These are phyloP conservation scores for Talaromyces stipitatus DNA, from an alignment of 495 filamentous ascomycete species.

Conservation along the genomic window DNA sequence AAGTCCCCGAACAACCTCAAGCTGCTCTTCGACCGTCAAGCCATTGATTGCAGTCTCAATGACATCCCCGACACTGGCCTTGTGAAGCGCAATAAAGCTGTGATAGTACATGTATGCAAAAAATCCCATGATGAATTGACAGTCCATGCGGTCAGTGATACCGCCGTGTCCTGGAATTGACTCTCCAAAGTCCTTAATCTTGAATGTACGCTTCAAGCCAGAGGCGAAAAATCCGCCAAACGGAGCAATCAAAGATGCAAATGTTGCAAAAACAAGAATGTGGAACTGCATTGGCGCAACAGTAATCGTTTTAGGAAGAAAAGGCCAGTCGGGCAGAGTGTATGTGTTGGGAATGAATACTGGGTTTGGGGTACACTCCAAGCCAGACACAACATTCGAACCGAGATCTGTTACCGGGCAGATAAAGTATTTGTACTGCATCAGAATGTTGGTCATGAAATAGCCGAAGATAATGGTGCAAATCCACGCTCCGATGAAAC, in stretches of 20 bases:
- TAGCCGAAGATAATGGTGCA: conserved; percentile 85
- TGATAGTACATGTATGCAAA: conserved; percentile 98
- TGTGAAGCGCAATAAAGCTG: conserved; percentile 87
- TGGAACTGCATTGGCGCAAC: conserved; percentile 93
- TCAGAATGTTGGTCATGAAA: conserved; percentile 76
- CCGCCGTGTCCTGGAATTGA: conserved; percentile 96
- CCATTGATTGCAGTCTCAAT: conserved; percentile 86
- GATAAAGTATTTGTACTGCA: conserved; percentile 94
- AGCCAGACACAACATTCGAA: conserved; percentile 83
- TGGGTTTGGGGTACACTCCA: conserved; percentile 87
- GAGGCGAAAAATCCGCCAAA: conserved; percentile 99
- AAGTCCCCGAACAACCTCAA: conserved; percentile 78
- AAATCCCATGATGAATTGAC: conserved; percentile 99
- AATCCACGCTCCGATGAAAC: conserved; percentile 94
- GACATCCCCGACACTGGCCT: conserved; percentile 71
- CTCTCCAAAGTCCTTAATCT: conserved; percentile 99
- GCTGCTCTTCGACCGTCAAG: conserved; percentile 72
- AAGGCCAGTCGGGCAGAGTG: conserved; percentile 63
- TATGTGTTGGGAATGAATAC: conserved; percentile 79
- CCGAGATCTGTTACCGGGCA: conserved; percentile 97
- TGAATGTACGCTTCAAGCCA: conserved; percentile 96
- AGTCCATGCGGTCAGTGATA: conserved; percentile 99
- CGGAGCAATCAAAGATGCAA: conserved; percentile 93
- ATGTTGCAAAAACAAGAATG: conserved; percentile 81
- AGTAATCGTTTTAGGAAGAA: conserved; percentile 51